Evolutionary conservation across 331 rosid genomes (phyloP).

Genomic region (Malus hybrid): DNA sequence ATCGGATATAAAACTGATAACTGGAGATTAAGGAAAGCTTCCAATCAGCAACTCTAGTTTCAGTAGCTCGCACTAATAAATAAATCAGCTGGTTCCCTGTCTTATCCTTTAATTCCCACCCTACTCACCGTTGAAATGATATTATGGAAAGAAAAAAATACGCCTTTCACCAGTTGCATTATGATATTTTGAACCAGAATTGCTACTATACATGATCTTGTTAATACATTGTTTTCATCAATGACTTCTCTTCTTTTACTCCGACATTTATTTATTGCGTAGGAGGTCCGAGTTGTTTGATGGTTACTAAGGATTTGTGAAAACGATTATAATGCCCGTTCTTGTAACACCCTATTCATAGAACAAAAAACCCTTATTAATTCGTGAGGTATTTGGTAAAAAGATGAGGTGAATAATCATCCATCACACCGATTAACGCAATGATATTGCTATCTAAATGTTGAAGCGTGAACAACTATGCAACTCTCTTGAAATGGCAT

Average conservation of each 20-base stretch:
- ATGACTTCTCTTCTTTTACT: neutral
- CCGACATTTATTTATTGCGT: neutral
- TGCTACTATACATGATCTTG: neutral
- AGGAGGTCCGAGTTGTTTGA: neutral
- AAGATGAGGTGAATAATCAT: neutral
- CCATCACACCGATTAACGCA: neutral
- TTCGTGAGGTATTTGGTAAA: neutral
- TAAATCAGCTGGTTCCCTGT: neutral
- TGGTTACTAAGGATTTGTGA: neutral
- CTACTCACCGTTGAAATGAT: neutral
- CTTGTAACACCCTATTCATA: neutral
- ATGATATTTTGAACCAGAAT: neutral
- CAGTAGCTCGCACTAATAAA: neutral
- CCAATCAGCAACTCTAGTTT: neutral
- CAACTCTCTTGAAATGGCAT: neutral
- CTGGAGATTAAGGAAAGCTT: neutral
- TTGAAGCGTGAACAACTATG: neutral
- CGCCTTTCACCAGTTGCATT: neutral
- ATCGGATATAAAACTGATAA: neutral
- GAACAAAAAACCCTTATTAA: neutral
- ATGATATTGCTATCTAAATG: neutral
- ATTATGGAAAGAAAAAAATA: neutral
- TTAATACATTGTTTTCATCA: neutral
- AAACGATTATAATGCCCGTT: neutral
- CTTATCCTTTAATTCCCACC: no score